A percentile compares a stretch with the other conserved stretches of the same genome.
Evolutionary conservation across 371 early-diverging fungal genomes (phyloP).

Genomic region (Lichtheimia ramosa): DNA sequence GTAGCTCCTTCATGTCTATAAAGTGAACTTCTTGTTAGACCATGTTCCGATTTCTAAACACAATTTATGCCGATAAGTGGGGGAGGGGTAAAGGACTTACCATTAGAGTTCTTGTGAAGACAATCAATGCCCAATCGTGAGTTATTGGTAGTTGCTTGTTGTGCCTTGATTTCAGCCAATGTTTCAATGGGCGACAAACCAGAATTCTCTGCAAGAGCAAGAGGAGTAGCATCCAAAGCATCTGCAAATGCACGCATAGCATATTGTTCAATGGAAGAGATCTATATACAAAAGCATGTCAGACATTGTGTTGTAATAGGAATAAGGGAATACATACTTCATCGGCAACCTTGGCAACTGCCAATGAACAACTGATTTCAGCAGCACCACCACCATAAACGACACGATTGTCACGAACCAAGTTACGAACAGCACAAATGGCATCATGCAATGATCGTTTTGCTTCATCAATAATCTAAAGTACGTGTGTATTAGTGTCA

Average conservation of each 20-base stretch:
- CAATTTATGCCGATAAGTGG: background rate
- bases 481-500: background rate
- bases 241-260: slow-evolving; percentile 97
- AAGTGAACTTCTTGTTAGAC: slow-evolving; percentile 73
- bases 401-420: slow-evolving; percentile 95
- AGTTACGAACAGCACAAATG: slow-evolving; percentile 98
- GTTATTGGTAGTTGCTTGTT: slow-evolving; percentile 89
- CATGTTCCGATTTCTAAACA: slow-evolving; percentile 63
- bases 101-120: slow-evolving; percentile 85
- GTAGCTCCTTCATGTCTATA: slow-evolving; percentile 94
- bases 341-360: slow-evolving; percentile 93
- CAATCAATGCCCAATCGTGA: slow-evolving; percentile 96
- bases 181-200: slow-evolving; percentile 97
- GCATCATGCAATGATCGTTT: slow-evolving; percentile 99
- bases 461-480: slow-evolving; percentile 98
- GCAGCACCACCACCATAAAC: slow-evolving; percentile 99
- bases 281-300: slow-evolving; percentile 25
- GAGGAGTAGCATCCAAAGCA: slow-evolving; percentile 97
- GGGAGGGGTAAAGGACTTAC: slow-evolving; percentile 25
- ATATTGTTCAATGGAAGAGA: slow-evolving; percentile 94
- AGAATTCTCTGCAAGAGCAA: slow-evolving; percentile 97
- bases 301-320: background rate
- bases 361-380: slow-evolving; percentile 95
- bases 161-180: slow-evolving; percentile 90
- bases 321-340: slow-evolving; percentile 36